Conservation (phyloP, 441 rosid genomes). For the Rhodomyrtus psidioides region DNA sequence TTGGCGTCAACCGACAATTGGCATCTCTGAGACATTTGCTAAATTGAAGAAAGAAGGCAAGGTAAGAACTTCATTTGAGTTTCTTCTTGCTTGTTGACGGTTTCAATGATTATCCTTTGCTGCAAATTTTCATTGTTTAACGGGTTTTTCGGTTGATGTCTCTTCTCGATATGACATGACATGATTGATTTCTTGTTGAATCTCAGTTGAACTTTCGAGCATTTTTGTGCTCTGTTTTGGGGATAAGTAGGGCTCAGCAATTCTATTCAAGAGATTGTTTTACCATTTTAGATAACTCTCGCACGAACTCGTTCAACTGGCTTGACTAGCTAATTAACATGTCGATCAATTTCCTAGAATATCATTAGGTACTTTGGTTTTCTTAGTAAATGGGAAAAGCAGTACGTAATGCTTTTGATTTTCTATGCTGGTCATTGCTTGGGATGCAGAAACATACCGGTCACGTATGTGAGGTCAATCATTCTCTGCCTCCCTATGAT, state of each 20-base stretch:
- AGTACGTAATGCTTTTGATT: background rate
- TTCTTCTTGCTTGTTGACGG: background rate
- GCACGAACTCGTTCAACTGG: background rate
- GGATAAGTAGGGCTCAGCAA: background rate
- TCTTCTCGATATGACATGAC: background rate
- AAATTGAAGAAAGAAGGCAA: constrained; percentile 57
- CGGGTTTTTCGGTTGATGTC: background rate
- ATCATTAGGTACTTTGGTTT: background rate
- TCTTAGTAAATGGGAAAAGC: background rate
- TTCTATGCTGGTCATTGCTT: background rate
- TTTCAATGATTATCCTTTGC: background rate
- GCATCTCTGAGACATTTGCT: constrained; percentile 66
- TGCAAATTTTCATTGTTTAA: background rate
- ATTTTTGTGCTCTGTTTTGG: background rate
- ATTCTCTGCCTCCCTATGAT: accelerated
- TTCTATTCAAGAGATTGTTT: background rate
- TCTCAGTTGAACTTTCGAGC: background rate
- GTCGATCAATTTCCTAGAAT: background rate
- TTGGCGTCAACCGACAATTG: too few relatives aligned
- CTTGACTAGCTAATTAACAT: background rate
- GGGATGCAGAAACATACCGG: background rate
- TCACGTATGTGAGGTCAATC: background rate
- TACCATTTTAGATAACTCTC: background rate
- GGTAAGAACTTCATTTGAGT: constrained; percentile 23
- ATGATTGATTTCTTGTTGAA: background rate